Base-by-base conservation (phyloP, 2,329 filamentous ascomycete species). In the Diaporthe destruens region DNA sequence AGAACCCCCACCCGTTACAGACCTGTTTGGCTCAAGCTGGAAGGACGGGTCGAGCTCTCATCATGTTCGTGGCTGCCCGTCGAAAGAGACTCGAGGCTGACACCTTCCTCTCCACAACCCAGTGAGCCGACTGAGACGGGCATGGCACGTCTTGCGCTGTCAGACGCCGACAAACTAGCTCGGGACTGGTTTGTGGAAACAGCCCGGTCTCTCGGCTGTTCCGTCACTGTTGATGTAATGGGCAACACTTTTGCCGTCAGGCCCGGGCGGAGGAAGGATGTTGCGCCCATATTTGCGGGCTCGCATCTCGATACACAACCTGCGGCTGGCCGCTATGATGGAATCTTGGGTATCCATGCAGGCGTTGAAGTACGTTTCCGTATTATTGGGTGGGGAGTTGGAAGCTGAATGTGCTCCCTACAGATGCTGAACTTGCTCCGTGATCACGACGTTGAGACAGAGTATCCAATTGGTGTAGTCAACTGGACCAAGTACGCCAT, bases 241-340 rank as follows among this genome's bases (percentile, higher is more conserved):
- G 93, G 93, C 25, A 96, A 96, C 76, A 93, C 92, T 74, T 96
- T 96, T 79, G 92, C 93, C 0, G 85, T 94, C 4, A 87, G 91
- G 3, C 88, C 90, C 3, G 93, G 93, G 1, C 82, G 87, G 71
- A 82, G 82, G 67, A 83, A 85, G 23, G 85, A 88, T 34, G 88
- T 88, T 2, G 85, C 89, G 11, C 87, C 92, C 1, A 93, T 91
- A 1, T 93, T 90, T 74, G 91, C 90, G 36, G 93, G 93, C 1
- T 92, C 90, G 8, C 93, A 95, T 79, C 79, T 92, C 2, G 91
- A 92, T 77, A 91, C 90, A 0, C 90, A 91, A 75, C 89, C 89
- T 1, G 83, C 82, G 0, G 92, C 92, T 1, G 92, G 92, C 0
- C 83, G 92, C 34, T 94, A 95, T 74, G 93, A 95, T 78, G 94